Conservation (phyloP, 2,329 filamentous ascomycete genomes). For the Fusarium nelsonii region DNA sequence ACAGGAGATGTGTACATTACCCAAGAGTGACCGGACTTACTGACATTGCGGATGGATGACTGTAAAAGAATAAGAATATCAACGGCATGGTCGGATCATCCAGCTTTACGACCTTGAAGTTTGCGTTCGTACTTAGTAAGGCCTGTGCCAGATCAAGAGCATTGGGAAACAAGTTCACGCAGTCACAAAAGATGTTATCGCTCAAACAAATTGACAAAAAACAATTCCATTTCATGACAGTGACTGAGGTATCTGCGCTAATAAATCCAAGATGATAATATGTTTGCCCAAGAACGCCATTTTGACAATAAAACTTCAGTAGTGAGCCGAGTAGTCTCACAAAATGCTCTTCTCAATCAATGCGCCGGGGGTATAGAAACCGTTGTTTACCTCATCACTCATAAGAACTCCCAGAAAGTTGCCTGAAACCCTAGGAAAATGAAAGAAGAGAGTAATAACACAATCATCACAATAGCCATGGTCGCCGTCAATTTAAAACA, state of each 20-base stretch:
- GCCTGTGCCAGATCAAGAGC: no score
- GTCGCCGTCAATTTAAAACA: neutral
- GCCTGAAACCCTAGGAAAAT: neutral
- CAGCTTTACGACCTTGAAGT: no score
- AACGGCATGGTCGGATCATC: no score
- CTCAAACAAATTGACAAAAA: neutral
- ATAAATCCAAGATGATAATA: conserved; percentile 14
- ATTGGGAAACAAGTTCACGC: no score
- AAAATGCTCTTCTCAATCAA: conserved; percentile 18
- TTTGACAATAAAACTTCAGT: conserved; percentile 15
- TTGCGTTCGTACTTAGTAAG: no score
- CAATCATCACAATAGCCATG: neutral
- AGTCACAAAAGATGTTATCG: no score
- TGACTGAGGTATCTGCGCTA: conserved; percentile 31
- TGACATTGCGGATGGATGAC: no score
- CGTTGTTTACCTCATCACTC: conserved; percentile 23
- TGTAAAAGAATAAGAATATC: no score
- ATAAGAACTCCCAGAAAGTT: neutral
- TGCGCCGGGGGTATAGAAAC: conserved; percentile 33
- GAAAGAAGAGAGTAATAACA: neutral
- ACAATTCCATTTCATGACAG: neutral
- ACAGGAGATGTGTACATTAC: no score
- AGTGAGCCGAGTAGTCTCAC: conserved; percentile 14
- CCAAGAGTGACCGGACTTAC: no score
- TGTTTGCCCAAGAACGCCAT: conserved; percentile 19